Evolutionary conservation across 2,329 filamentous ascomycete species (phyloP), one percentile per base, ranked within the genome.

Genomic region (Pseudopyrenochaeta lycopersici): DNA sequence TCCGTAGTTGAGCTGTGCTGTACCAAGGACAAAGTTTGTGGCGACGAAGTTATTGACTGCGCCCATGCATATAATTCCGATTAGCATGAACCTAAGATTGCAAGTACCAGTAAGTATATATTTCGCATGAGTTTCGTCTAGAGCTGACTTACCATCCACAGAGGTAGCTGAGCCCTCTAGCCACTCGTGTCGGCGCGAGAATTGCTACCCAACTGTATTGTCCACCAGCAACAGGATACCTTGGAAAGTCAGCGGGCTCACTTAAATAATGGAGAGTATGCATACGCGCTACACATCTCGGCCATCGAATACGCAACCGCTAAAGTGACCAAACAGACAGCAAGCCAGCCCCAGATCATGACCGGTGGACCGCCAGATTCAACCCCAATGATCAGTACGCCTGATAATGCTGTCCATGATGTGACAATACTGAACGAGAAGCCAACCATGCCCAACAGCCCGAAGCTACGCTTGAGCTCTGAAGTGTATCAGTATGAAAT

Each of bases 351-450:
- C 73, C 82, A 86, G 6, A 86, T 77, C 81, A 86, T 86, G 36
- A 86, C 82, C 0, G 84, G 82, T 3, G 84, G 83, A 1, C 84
- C 84, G 12, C 84, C 84, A 31, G 82, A 79, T 51, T 80, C 79
- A 10, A 85, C 80, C 5, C 83, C 84, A 29, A 85, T 79, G 46
- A 84, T 83, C 36, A 87, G 77, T 0, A 84, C 82, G 31, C 84
- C 84, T 40, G 80, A 80, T 2, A 86, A 70, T 3, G 84, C 84
- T 29, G 81, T 83, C 84, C 84, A 86, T 64, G 77, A 82, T 29
- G 84, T 85, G 38, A 87, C 82, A 40, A 86, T 83, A 51, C 78
- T 81, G 68, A 87, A 86, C 40, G 78, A 81, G 71, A 87, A 86
- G 1, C 82, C 84, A 30, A 86, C 77, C 82, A 86, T 86, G 31